Percentiles rank a stretch among this genome's conserved stretches.
phyloP scores from a whole-genome alignment of 306 rosid species.

The Ormosia emarginata region DNA sequence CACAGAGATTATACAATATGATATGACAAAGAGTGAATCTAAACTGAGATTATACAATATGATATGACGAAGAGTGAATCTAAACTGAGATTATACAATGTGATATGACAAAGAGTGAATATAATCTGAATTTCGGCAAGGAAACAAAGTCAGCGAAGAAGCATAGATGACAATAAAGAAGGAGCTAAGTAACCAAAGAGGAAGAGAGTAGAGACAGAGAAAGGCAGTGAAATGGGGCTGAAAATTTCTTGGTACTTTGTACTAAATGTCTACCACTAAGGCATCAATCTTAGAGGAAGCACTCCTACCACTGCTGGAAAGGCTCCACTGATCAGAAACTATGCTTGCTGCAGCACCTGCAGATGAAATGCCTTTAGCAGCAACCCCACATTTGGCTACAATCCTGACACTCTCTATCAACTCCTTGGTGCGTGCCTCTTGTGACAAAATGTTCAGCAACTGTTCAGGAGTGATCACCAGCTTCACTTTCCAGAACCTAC shows the following conservation, averaged over 20 bases:
- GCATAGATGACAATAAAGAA: not conserved
- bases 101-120: not conserved
- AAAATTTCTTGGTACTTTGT: not conserved
- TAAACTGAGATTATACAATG: not conserved
- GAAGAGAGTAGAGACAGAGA: not conserved
- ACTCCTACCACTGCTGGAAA: constrained; percentile 61
- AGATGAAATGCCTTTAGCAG: constrained; percentile 23
- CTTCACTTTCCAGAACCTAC: constrained; percentile 83
- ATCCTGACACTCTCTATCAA: constrained; percentile 73
- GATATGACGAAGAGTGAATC: not conserved
- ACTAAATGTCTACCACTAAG: constrained; percentile 36
- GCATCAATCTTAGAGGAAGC: constrained; percentile 53
- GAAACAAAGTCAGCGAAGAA: not conserved
- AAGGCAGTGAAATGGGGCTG: not conserved
- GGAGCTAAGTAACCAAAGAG: not conserved
- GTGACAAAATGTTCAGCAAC: constrained; percentile 65
- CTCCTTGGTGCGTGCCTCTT: constrained; percentile 60
- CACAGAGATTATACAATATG: not conserved
- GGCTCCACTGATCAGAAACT: constrained; percentile 77
- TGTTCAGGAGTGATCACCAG: constrained; percentile 64
- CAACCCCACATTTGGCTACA: constrained; percentile 70
- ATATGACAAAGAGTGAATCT: not conserved
- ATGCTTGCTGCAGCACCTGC: constrained; percentile 24
- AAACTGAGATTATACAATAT: constrained; percentile 1
- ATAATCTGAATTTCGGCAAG: not conserved